Evolutionary conservation across 257 asterid genomes (phyloP).

Genomic region (Solanum chmielewskii): DNA sequence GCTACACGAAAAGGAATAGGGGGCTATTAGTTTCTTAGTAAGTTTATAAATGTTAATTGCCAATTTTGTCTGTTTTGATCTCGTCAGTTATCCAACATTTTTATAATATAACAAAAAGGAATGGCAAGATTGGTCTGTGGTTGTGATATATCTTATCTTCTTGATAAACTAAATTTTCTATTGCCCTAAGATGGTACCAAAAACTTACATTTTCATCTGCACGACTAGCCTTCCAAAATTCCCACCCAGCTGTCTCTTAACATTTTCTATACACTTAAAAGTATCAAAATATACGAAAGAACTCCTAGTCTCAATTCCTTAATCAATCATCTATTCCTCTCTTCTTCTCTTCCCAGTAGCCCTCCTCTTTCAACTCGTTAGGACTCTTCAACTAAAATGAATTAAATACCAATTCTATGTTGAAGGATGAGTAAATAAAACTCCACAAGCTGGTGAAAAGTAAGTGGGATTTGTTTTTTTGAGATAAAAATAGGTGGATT

Average conservation of each 20-base stretch:
- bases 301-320: background rate
- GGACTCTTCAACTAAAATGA: background rate
- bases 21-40: background rate
- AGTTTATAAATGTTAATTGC: background rate
- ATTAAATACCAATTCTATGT: background rate
- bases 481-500: background rate
- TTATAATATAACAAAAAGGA: background rate
- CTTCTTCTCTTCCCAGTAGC: background rate
- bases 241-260: background rate
- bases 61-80: background rate
- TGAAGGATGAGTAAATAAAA: background rate
- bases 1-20: background rate
- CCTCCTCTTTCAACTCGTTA: background rate
- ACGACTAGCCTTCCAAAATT: background rate
- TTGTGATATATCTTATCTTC: background rate
- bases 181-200: background rate
- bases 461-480: background rate
- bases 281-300: background rate
- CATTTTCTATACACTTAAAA: background rate
- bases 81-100: background rate
- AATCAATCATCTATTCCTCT: background rate
- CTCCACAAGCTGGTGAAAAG: background rate
- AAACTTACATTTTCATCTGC: background rate
- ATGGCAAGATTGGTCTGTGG: background rate
- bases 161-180: background rate